These are phyloP conservation scores for Pachysandra terminalis DNA, from an alignment of 164 flowering plant species.

Conservation along the genomic window DNA sequence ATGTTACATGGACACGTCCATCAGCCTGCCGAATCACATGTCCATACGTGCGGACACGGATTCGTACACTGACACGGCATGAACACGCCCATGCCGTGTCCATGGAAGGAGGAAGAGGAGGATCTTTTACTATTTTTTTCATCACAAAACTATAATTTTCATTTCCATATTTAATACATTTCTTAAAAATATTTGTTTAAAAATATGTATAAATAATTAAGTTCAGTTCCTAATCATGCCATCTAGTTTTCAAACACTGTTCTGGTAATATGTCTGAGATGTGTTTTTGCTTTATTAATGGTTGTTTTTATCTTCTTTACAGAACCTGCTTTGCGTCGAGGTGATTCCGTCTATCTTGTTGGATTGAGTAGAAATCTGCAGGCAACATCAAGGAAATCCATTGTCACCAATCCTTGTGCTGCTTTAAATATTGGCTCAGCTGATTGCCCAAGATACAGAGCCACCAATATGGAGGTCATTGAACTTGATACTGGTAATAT, in stretches of 20 bases:
- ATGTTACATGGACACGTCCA: too few relatives aligned
- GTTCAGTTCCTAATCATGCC: not conserved
- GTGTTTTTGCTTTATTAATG: not conserved
- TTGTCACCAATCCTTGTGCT: slow-evolving; percentile 89
- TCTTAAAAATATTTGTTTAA: too few relatives aligned
- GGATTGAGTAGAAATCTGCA: slow-evolving; percentile 89
- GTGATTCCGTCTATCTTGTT: slow-evolving; percentile 87
- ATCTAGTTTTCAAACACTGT: not conserved
- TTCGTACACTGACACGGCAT: too few relatives aligned
- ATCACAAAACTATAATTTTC: too few relatives aligned
- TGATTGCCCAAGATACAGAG: slow-evolving; percentile 89
- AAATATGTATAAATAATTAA: too few relatives aligned
- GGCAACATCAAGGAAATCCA: slow-evolving; percentile 93
- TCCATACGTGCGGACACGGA: too few relatives aligned
- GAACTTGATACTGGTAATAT: slow-evolving; percentile 86
- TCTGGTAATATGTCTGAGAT: not conserved
- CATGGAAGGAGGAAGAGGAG: too few relatives aligned
- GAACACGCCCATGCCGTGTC: too few relatives aligned
- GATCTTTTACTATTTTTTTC: too few relatives aligned
- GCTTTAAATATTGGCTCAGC: slow-evolving; percentile 90
- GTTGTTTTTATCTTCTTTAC: slow-evolving; percentile 16
- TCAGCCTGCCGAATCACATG: too few relatives aligned
- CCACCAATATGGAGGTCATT: slow-evolving; percentile 96
- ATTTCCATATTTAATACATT: too few relatives aligned
- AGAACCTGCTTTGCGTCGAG: slow-evolving; percentile 89